Evolutionary conservation across 169 alveolate genomes (phyloP), one percentile per base, ranked within the genome.

Genomic region (Theileria parva): DNA sequence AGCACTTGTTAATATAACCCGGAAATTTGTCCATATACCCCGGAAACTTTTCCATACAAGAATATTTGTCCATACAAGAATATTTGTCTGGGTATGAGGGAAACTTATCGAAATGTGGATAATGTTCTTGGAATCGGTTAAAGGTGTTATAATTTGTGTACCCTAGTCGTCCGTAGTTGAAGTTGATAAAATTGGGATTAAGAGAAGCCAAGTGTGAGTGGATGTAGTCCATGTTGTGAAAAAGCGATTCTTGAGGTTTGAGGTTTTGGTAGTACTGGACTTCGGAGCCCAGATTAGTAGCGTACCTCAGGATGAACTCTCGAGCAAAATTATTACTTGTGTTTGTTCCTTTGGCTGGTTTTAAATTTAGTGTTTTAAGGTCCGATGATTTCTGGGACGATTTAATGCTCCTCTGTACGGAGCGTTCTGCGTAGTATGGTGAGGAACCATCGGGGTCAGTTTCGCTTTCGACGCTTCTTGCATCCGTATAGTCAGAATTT

Each of bases 401-500:
- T 15, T 63, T 39, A 17, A 8, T 21, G 71, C 32, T n/a, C 44
- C 50, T 63, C 5, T 21, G 32, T 2, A 19, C 12, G 53, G 71
- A 27, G 39, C 50, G 39, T 15, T 21, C 50, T 28, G 53, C 17
- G 17, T 30, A 28, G 51, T 27, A 27, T 21, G 71, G 39, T 15
- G 23, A 27, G 39, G 27, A 12, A 30, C 21, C 25, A 63, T 63
- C 71, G 53, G 53, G 68, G n/a, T 44, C 30, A 7, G 34, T 37
- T 50, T 68, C 64, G 64, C 77, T 68, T 13, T 68, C 30, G 25
- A n/a, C 80, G 63, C 80, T 73, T 25, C 51, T 73, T 57, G 80
- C 80, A 37, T 73, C 80, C 30, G 59, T 73, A 37, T 51, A 73
- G 63, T 73, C 80, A 21, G 80, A 73, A 28, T 44, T 61, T 21